Base-by-base conservation (phyloP, 371 early-diverging fungal genomes). In the Saksenaea oblongispora region DNA sequence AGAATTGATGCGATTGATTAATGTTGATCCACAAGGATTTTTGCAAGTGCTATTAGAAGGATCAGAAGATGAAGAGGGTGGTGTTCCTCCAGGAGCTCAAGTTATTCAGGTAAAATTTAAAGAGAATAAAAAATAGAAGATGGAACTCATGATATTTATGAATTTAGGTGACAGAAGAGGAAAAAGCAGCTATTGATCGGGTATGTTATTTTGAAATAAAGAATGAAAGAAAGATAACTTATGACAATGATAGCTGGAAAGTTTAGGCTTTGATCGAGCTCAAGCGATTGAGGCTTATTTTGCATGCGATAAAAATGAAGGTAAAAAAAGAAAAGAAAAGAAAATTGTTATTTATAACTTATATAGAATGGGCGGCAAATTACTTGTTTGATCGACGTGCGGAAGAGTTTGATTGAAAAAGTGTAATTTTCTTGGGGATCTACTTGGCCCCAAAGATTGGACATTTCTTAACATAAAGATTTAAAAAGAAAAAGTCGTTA, bases 261-360 rank as follows among this genome's bases (percentile, higher is more conserved):
- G 82, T n/a, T 79, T 98, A 41, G 98, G 98, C 11, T 98, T 98
- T 72, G 88, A 87, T 58, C 83, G 94, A 41, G 81, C 76, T 55
- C 60, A 76, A 14, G 98, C 88, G 26, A 87, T 95, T 63, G 95
- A 96, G 80, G 98, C 98, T 27, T 98, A 87, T 78, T 86, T 98
- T 72, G 95, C 95, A 10, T 98, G 98, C 72, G 98, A 98, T 66
- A 95, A 95, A 77, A 94, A 98, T 76, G 98, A 98, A 85, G 81
- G 81, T 78, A 76, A 41, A 35, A 17, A 47, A 54, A 37, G 54
- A 34, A 56, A 34, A 15, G 34, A 31, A 58, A 14, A 31, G 7
- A 39, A 41, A 64, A 18, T 27, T 15, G 26, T 27, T 26, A 44
- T 31, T 42, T 54, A 27, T 44, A 22, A 41, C 13, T 60, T 69